Conservation (phyloP, 1,139 yeast species). For the Diutina siamensis region DNA sequence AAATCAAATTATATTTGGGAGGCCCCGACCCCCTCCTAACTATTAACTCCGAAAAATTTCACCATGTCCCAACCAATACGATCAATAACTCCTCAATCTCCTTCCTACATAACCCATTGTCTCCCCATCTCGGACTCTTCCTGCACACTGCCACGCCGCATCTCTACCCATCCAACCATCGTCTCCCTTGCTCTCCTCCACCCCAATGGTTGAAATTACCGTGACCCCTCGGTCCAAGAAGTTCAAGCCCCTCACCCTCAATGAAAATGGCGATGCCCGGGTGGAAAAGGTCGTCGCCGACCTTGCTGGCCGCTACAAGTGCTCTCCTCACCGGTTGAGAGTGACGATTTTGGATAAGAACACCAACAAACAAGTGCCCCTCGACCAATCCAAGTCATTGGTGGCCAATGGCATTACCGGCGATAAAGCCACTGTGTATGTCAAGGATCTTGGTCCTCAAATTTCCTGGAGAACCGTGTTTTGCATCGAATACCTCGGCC, state of each 20-base stretch:
- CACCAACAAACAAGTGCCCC: constrained; percentile 22
- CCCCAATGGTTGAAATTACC: background rate
- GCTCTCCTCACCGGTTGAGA: constrained; percentile 1
- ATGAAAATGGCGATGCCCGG: background rate
- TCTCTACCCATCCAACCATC: too few species aligned
- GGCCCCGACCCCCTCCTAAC: too few species aligned
- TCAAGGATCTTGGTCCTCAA: constrained; percentile 90
- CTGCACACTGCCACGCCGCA: too few species aligned
- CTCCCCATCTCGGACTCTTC: too few species aligned
- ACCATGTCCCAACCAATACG: too few species aligned
- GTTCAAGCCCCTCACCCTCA: background rate
- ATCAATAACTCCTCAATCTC: too few species aligned
- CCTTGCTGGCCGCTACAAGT: constrained; percentile 2
- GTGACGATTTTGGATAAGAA: constrained; percentile 11
- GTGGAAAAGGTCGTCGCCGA: constrained; percentile 1
- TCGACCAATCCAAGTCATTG: constrained; percentile 21
- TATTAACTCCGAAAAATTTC: too few species aligned
- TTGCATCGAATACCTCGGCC: constrained; percentile 80
- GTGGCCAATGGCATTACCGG: constrained; percentile 16
- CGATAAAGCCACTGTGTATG: constrained; percentile 28
- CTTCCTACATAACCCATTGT: too few species aligned
- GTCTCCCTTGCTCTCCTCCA: too few species aligned
- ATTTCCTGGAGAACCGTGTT: constrained; percentile 86
- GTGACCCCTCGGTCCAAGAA: constrained; percentile 1
- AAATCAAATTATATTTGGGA: too few species aligned